Evolutionary conservation across 139 green algal genomes (phyloP), one percentile per base, ranked within the genome.

Genomic region (Haematococcus sp.): DNA sequence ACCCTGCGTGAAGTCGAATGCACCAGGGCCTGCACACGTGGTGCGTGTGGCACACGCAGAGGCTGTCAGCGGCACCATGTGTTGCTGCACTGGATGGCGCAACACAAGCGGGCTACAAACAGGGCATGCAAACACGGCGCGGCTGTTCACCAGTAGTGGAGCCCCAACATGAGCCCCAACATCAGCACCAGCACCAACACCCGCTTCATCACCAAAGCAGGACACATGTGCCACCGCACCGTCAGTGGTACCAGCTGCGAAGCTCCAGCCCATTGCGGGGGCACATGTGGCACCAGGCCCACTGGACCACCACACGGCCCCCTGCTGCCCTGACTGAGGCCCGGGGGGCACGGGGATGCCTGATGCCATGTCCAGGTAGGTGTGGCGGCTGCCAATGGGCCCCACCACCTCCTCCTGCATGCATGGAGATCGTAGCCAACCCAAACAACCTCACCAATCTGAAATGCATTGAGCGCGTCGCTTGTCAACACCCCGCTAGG

Each of bases 201-300:
- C 40, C 40, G 40, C 40, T 11, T 20, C 68, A 66, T 35, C n/a
- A n/a, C n/a, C n/a, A n/a, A n/a, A n/a, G n/a, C n/a, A n/a, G n/a
- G n/a, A n/a, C n/a, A n/a, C n/a, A n/a, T n/a, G n/a, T n/a, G n/a
- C n/a, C n/a, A n/a, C n/a, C n/a, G n/a, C n/a, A 90, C 87, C 91
- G 31, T 96, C 91, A 23, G 92, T 97, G 35, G 92, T 97, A 33
- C 92, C 92, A 2, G 92, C 92, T 16, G 92, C 92, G 90, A 88
- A 97, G 70, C 89, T 90, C 61, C 92, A 94, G 61, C 89, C 92
- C 89, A 96, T 93, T 60, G 92, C 92, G 1, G 88, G 68, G 13
- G 73, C 75, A 82, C 92, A 97, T 15, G 91, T 94, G 23, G 33
- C 46, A 2, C 88, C 87, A 3, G 44, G 40, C 7, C 40, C 40